A percentile compares a stretch with the other conserved stretches of the same genome.
Evolutionary conservation across 768 basidiomycete genomes (phyloP).

Genomic region (Pulveroboletus sp.): DNA sequence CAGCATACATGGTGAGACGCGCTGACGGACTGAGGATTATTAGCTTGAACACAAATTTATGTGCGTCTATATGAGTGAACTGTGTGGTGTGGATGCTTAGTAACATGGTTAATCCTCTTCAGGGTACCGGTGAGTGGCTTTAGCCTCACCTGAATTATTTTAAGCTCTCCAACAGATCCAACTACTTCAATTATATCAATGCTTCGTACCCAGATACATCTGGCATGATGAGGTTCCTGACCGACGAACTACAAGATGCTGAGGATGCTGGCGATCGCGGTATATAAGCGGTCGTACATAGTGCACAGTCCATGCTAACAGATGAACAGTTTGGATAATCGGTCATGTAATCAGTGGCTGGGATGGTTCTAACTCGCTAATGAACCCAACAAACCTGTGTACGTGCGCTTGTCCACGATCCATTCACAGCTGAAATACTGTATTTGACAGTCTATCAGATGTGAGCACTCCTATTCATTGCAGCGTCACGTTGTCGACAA

Average conservation of each 20-base stretch:
- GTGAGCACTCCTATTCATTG: slow-evolving; percentile 20
- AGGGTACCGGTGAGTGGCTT: slow-evolving; percentile 32
- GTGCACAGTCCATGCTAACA: slow-evolving; percentile 8
- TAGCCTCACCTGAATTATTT: slow-evolving; percentile 1
- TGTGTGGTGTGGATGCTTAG: neutral
- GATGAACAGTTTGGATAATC: slow-evolving; percentile 43
- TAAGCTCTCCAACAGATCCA: slow-evolving; percentile 42
- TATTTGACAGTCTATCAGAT: slow-evolving; percentile 45
- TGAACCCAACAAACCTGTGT: slow-evolving; percentile 71
- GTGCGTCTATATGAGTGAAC: slow-evolving; percentile 37
- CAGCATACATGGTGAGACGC: slow-evolving; percentile 69
- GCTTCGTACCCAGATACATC: slow-evolving; percentile 65
- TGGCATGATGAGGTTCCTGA: slow-evolving; percentile 75
- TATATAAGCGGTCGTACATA: slow-evolving; percentile 24
- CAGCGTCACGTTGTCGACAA: neutral
- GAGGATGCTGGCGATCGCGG: slow-evolving; percentile 76
- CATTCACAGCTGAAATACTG: slow-evolving; percentile 2
- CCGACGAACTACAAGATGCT: slow-evolving; percentile 74
- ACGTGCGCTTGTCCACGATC: slow-evolving; percentile 22
- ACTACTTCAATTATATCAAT: slow-evolving; percentile 79
- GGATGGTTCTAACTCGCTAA: slow-evolving; percentile 67
- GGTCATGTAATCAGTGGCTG: slow-evolving; percentile 62
- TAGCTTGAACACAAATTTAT: slow-evolving; percentile 74
- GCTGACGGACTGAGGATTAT: slow-evolving; percentile 67
- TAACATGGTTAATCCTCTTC: slow-evolving; percentile 1